Conservation (phyloP, 2,329 filamentous ascomycete genomes). For the Penicillium hesseltinei region DNA sequence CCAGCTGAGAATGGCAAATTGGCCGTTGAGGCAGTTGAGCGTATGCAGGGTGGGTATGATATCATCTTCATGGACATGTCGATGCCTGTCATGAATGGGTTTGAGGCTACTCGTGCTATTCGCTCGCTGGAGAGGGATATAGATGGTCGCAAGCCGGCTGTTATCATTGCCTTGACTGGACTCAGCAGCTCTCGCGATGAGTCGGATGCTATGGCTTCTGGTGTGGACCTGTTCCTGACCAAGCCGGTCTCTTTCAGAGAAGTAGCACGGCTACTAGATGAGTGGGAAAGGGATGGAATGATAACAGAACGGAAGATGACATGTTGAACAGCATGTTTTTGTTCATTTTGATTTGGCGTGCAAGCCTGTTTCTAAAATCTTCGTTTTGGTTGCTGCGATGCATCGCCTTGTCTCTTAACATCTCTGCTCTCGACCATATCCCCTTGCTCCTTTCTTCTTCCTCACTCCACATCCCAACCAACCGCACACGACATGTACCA, state of each 20-base stretch:
- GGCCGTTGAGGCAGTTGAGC: slow-evolving; percentile 43
- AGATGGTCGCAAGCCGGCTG: slow-evolving; percentile 31
- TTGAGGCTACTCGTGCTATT: slow-evolving; percentile 49
- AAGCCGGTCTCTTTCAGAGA: slow-evolving; percentile 49
- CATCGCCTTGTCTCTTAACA: neutral
- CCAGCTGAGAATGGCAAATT: slow-evolving; percentile 45
- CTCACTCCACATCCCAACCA: neutral
- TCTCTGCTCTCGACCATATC: neutral
- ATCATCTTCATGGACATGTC: slow-evolving; percentile 51
- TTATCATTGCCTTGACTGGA: slow-evolving; percentile 49
- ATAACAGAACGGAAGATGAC: slow-evolving; percentile 11
- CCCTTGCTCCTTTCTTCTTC: neutral
- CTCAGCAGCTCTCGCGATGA: slow-evolving; percentile 46
- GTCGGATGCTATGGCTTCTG: slow-evolving; percentile 43
- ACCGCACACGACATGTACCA: neutral
- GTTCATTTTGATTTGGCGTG: neutral
- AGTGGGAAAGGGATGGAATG: slow-evolving; percentile 30
- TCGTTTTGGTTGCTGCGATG: neutral
- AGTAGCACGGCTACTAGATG: slow-evolving; percentile 40
- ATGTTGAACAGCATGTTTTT: neutral
- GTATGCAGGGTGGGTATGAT: slow-evolving; percentile 37
- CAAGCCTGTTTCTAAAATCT: neutral
- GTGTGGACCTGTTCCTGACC: slow-evolving; percentile 48
- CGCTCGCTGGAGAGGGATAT: slow-evolving; percentile 41
- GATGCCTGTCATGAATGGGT: slow-evolving; percentile 51